A percentile compares a stretch with the other conserved stretches of the same genome.
Conservation (phyloP, 2,329 filamentous ascomycete genomes). For the Orbilia javanica region DNA sequence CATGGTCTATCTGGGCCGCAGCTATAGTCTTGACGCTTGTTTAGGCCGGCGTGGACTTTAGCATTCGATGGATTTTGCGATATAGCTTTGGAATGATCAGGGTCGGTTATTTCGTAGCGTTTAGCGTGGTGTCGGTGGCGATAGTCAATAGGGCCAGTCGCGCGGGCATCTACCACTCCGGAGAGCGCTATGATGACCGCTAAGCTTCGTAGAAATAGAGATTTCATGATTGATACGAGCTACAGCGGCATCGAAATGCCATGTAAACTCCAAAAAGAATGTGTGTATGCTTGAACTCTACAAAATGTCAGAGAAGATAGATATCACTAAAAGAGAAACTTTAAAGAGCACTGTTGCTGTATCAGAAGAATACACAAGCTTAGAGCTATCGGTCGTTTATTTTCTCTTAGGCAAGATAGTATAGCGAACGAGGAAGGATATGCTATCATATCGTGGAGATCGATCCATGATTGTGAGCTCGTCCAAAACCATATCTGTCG, state of each 20-base stretch:
- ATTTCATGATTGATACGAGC: conserved; percentile 35
- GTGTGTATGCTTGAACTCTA: conserved; percentile 23
- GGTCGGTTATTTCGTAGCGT: conserved; percentile 44
- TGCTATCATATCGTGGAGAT: conserved; percentile 19
- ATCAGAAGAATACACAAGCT: conserved; percentile 19
- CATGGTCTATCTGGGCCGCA: conserved; percentile 46
- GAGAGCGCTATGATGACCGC: conserved; percentile 30
- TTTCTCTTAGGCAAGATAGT: conserved; percentile 12
- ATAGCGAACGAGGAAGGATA: conserved; percentile 21
- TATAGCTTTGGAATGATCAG: conserved; percentile 38
- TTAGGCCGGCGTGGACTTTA: conserved; percentile 44
- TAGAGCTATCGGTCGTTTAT: conserved; percentile 24
- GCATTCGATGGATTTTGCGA: conserved; percentile 45
- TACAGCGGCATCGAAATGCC: conserved; percentile 42
- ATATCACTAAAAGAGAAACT: conserved; percentile 22
- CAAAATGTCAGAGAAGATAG: conserved; percentile 23
- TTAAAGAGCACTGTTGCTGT: conserved; percentile 15
- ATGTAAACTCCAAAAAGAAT: conserved; percentile 33
- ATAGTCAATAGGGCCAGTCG: conserved; percentile 27
- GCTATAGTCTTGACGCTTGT: conserved; percentile 42
- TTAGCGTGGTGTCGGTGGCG: conserved; percentile 36
- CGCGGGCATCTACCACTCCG: conserved; percentile 28
- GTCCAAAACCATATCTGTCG: conserved; percentile 23
- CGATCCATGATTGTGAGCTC: conserved; percentile 28
- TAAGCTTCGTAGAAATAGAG: conserved; percentile 45